These are phyloP conservation scores for Salix viminalis DNA, from an alignment of 345 rosid genomes.

Conservation along the genomic window DNA sequence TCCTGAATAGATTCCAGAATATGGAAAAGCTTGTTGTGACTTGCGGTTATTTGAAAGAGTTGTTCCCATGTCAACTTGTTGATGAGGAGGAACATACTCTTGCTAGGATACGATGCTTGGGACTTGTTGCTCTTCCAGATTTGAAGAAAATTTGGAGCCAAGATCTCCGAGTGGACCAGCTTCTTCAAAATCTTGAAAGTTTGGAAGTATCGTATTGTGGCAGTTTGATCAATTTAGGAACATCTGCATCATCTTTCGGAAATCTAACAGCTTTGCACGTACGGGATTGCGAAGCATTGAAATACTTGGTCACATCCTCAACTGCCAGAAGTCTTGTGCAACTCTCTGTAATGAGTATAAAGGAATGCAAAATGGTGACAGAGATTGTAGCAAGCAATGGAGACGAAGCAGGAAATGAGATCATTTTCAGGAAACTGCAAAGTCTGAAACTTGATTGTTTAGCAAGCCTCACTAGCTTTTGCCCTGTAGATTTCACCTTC, in stretches of 20 bases:
- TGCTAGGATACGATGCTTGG: too few species aligned
- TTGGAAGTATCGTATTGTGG: too few species aligned
- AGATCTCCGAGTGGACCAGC: too few species aligned
- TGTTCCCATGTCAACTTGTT: too few species aligned
- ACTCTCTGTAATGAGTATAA: slow-evolving; percentile 12
- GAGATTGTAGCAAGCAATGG: slow-evolving; percentile 6
- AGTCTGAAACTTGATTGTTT: slow-evolving; percentile 7
- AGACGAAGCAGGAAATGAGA: slow-evolving; percentile 3
- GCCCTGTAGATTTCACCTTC: neutral
- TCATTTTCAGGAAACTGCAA: slow-evolving; percentile 10
- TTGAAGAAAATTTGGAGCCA: too few species aligned
- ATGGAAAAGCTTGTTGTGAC: too few species aligned
- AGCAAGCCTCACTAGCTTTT: slow-evolving; percentile 11
- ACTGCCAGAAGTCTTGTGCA: slow-evolving; percentile 15
- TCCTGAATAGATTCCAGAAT: too few species aligned
- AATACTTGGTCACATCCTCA: slow-evolving; percentile 4
- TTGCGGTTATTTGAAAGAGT: too few species aligned
- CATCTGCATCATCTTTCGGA: too few species aligned
- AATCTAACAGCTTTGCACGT: slow-evolving; percentile 12
- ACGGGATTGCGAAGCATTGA: slow-evolving; percentile 10
- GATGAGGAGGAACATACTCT: too few species aligned
- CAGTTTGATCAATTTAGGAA: too few species aligned
- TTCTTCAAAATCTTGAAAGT: too few species aligned
- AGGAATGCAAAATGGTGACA: slow-evolving; percentile 11
- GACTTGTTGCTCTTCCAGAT: fast-evolving